Evolutionary conservation across 2,329 filamentous ascomycete species (phyloP).

Genomic region (Paecilomyces variotii): DNA sequence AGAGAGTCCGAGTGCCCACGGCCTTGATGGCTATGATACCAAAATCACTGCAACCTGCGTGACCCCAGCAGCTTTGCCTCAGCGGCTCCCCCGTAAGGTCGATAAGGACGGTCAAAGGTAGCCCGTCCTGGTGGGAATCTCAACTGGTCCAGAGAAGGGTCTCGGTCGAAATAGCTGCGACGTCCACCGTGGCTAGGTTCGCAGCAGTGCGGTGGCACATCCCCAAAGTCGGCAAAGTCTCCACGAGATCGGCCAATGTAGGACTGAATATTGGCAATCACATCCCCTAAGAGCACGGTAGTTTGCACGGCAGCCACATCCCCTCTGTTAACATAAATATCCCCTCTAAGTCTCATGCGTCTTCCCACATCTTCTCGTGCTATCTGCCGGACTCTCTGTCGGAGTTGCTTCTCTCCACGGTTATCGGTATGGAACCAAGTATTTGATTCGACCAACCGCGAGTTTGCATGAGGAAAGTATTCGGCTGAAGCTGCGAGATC

Average conservation of each 20-base stretch:
- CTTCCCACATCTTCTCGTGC: constrained; percentile 9
- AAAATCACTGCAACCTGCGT: neutral
- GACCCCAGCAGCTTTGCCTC: neutral
- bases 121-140: constrained; percentile 1
- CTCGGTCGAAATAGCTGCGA: constrained; percentile 17
- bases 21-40: neutral
- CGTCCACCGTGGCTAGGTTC: constrained; percentile 8
- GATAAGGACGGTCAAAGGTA: neutral
- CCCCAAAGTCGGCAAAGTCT: constrained; percentile 12
- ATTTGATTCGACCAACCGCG: constrained; percentile 10
- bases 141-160: constrained; percentile 6
- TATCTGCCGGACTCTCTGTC: constrained; percentile 11
- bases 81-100: neutral
- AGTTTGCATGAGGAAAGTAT: neutral
- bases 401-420: constrained; percentile 10
- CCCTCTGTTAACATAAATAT: constrained; percentile 1
- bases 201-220: constrained; percentile 7
- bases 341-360: constrained; percentile 2
- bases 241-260: constrained; percentile 8
- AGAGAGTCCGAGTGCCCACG: neutral
- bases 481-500: neutral
- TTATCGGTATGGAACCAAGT: constrained; percentile 17
- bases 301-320: constrained; percentile 7
- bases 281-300: constrained; percentile 14
- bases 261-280: constrained; percentile 13